phyloP scores from a whole-genome alignment of 768 basidiomycete species.

The Mycena haematopus region DNA sequence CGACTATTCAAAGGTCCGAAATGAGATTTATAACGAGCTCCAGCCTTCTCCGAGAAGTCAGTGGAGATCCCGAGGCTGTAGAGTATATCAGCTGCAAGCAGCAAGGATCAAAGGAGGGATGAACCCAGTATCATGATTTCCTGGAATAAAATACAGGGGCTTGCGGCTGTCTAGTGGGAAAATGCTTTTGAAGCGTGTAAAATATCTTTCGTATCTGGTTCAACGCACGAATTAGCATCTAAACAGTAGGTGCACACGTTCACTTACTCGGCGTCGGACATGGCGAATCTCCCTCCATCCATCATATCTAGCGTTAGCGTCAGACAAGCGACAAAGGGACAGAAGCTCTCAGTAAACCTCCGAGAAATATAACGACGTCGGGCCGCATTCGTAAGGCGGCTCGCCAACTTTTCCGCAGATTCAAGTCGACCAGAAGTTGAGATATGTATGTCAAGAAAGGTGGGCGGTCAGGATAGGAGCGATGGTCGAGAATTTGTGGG shows the following conservation, averaged over 20 bases:
- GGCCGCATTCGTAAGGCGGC: conserved; percentile 65
- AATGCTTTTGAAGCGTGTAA: conserved; percentile 69
- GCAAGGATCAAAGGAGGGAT: conserved; percentile 27
- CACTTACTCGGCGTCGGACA: conserved; percentile 73
- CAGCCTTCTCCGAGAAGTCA: conserved; percentile 52
- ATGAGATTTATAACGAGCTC: conserved; percentile 67
- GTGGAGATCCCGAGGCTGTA: conserved; percentile 53
- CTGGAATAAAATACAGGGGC: conserved; percentile 78
- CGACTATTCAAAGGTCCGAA: conserved; percentile 79
- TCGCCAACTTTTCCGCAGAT: conserved; percentile 86
- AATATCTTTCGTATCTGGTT: conserved; percentile 77
- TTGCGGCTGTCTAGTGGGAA: conserved; percentile 58
- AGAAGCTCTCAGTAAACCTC: conserved; percentile 38
- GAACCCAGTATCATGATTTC: conserved; percentile 91
- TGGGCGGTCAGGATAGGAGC: conserved; percentile 71
- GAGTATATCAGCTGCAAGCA: conserved; percentile 12
- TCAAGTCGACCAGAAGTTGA: conserved; percentile 76
- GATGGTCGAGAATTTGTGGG: conserved; percentile 82
- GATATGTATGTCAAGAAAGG: conserved; percentile 62
- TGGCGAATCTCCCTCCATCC: conserved; percentile 77
- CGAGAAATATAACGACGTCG: conserved; percentile 81
- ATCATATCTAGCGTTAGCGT: conserved; percentile 68
- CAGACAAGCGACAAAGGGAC: conserved; percentile 1
- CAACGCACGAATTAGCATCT: background rate
- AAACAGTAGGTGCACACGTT: background rate